Base-by-base conservation (phyloP, 331 rosid species). In the Rhamnella rubrinervis region DNA sequence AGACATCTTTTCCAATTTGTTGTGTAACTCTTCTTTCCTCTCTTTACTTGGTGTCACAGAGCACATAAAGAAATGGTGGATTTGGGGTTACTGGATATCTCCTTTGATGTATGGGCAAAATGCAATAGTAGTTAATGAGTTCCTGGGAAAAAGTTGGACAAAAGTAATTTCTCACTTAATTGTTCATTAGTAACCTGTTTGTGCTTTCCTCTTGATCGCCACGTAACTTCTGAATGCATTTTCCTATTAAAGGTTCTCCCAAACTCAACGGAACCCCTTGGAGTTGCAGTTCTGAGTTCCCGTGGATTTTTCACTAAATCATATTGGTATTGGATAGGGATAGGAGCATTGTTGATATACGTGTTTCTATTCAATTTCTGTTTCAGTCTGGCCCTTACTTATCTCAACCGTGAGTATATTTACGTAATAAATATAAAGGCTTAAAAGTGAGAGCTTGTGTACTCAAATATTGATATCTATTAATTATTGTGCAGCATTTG, bases 51-150 rank as follows among this genome's bases (percentile, higher is more conserved):
- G 20, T 67, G 25, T 35, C 56, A 59, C 70, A 87, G 92, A 80
- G 17, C 39, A 71, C 14, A 75, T 87, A 17, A 80, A 82, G 50
- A 87, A 84, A 77, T 84, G 92, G 92, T 87, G 92, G 92, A 53
- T 84, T 8, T 87, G 92, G 92, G 89, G 89, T 8, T 87, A 84
- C 41, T 87, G 92, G 92, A 63, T 75, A 16, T 84, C 77, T 1
- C 77, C 77, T 55, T 40, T 73, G 77, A 73, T 65, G 70, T 73
- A 73, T 8, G 70, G 77, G 40, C 85, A 82, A 37, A 87, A 84
- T 68, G 92, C 84, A 21, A 73, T 87, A 6, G 86, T 80, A 51
- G 82, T 72, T 52, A 87, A 87, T 71, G 92, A 87, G 75, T 84
- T 87, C 67, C 83, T 69, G 13, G 92, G 86, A 50, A 63, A 75